phyloP scores from a whole-genome alignment of 1,284 basidiomycete species.

The Cystobasidiaceae sp. region DNA sequence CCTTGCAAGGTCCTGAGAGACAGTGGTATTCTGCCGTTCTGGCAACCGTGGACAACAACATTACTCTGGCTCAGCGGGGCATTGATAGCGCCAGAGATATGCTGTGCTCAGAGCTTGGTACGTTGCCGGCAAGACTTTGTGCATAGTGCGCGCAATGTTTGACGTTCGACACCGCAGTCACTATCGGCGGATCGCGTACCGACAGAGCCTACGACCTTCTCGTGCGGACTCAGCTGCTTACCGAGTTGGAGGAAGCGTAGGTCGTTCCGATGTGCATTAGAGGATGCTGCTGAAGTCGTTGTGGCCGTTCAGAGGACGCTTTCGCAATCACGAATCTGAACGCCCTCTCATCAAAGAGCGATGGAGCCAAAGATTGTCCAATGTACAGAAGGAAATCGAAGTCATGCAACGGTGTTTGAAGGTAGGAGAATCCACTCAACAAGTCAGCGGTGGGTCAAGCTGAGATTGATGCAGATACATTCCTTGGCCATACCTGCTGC shows the following conservation, averaged over 20 bases:
- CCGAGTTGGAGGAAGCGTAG: slow-evolving; percentile 31
- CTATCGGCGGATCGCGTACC: slow-evolving; percentile 9
- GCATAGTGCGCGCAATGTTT: neutral
- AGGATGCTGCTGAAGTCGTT: neutral
- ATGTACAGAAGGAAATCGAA: slow-evolving; percentile 15
- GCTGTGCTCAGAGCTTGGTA: slow-evolving; percentile 18
- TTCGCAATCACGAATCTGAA: neutral
- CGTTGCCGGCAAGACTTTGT: neutral
- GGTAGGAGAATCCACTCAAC: neutral
- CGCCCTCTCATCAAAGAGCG: slow-evolving; percentile 8
- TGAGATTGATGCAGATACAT: neutral
- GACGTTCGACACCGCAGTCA: neutral
- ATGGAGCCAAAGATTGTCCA: neutral
- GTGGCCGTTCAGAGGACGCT: neutral
- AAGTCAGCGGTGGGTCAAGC: neutral
- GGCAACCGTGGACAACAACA: slow-evolving; percentile 1
- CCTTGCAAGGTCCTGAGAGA: slow-evolving; percentile 8
- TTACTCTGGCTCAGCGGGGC: neutral
- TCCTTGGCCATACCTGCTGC: slow-evolving; percentile 13
- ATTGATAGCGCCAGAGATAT: slow-evolving; percentile 21
- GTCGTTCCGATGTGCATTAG: neutral
- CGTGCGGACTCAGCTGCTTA: slow-evolving; percentile 23
- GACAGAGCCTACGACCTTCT: slow-evolving; percentile 19
- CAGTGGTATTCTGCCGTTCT: slow-evolving; percentile 16
- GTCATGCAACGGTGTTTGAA: slow-evolving; percentile 7